phyloP scores from a whole-genome alignment of 2,329 filamentous ascomycete species.

The Chaetomium globosum region DNA sequence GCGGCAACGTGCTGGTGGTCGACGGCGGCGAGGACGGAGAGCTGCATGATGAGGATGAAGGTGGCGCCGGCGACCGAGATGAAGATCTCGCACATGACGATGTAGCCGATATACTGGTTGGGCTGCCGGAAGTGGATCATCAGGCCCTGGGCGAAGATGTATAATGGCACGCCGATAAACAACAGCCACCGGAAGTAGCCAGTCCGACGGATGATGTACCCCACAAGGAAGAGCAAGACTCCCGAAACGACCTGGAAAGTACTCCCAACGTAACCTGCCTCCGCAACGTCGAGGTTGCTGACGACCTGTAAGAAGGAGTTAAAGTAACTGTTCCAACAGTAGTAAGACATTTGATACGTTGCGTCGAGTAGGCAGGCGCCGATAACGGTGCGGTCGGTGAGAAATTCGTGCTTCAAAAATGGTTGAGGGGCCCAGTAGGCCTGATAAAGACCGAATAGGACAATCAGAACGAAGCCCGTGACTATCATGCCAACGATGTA shows the following conservation, averaged over 20 bases:
- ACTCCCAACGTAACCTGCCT: slow-evolving; percentile 52
- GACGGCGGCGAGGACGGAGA: slow-evolving; percentile 61
- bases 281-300: slow-evolving; percentile 46
- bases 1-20: slow-evolving; percentile 56
- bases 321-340: slow-evolving; percentile 58
- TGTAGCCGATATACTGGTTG: slow-evolving; percentile 41
- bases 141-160: slow-evolving; percentile 44
- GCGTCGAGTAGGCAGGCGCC: slow-evolving; percentile 52
- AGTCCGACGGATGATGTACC: background rate
- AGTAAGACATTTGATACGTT: slow-evolving; percentile 54
- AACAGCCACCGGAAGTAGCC: background rate
- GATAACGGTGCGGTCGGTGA: slow-evolving; percentile 57
- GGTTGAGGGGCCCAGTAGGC: background rate
- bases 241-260: slow-evolving; percentile 56
- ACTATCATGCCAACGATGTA: background rate
- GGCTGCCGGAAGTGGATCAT: slow-evolving; percentile 50
- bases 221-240: slow-evolving; percentile 47
- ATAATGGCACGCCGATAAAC: slow-evolving; percentile 47
- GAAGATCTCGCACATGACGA: slow-evolving; percentile 47
- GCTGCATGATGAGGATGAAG: slow-evolving; percentile 57
- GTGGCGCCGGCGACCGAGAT: slow-evolving; percentile 57
- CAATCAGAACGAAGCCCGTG: background rate
- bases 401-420: slow-evolving; percentile 26
- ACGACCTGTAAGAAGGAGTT: slow-evolving; percentile 60
- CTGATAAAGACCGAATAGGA: background rate